Evolutionary conservation across 495 filamentous ascomycete genomes (phyloP), one percentile per base, ranked within the genome.

Genomic region (Hyaloscypha finlandica): DNA sequence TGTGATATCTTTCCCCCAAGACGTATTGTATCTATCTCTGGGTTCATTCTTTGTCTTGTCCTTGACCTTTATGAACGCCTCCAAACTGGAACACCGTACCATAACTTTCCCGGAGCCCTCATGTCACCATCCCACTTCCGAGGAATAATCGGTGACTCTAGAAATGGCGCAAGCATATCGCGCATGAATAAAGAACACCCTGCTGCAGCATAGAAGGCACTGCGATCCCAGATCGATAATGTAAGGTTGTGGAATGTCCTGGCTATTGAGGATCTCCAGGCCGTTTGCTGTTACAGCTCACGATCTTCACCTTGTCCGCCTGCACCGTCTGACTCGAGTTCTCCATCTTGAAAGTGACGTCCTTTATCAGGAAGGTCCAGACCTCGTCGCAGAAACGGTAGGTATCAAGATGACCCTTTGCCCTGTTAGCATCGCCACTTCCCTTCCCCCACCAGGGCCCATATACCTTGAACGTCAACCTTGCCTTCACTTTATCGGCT

Each of bases 371-470:
- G 82, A 99, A 99, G 2, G 96, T 99, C 96, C 96, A 99, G 62
- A 99, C 96, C 81, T 99, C 96, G 79, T 99, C 96, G 83, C 96
- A 99, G 85, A 98, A 99, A 71, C 96, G 92, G 83, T 99, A 99
- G 33, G 96, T 99, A 77, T 99, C 95, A 56, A 99, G 88, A 71
- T 96, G 94, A 33, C 95, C 96, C 95, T 99, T 74, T 65, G 9
- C 33, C 8, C 12, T 32, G 63, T 71, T 63, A 65, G 33, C 48
- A 60, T 56, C 33, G 61, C 61, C 54, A 39, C n/a, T 37, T 25
- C 33, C 48, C 48, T 63, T 32, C 45, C 20, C 55, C 8, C 11
- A 31, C 35, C 20, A 14, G 6, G n/a, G 48, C 37, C 19, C 65
- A 57, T 55, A 75, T 85, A 97, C 95, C 92, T 99, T 99, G 85